phyloP scores from a whole-genome alignment of 2,329 filamentous ascomycete genomes.

The Monosporascus sp. region DNA sequence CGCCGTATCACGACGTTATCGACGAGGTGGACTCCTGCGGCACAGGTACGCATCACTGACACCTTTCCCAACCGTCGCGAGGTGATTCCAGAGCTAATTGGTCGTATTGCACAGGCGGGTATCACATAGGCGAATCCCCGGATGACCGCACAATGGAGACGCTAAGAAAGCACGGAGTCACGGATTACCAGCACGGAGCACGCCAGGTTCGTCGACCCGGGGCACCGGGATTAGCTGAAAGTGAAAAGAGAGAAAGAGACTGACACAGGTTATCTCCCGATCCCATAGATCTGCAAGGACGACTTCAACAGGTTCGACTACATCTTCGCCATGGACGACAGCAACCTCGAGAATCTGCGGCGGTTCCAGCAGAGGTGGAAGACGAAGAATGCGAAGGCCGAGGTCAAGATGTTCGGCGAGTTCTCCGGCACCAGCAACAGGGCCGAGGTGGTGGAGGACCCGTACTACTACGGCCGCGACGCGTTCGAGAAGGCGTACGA shows the following conservation, averaged over 20 bases:
- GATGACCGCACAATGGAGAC: constrained; percentile 82
- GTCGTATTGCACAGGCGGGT: constrained; percentile 51
- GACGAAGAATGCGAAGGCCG: constrained; percentile 50
- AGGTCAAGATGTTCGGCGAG: constrained; percentile 80
- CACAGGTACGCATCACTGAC: constrained; percentile 47
- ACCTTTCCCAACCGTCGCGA: background rate
- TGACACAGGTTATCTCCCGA: too few species aligned
- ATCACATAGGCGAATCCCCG: constrained; percentile 71
- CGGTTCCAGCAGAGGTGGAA: constrained; percentile 51
- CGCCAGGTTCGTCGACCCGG: constrained; percentile 53
- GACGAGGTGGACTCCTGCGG: constrained; percentile 78
- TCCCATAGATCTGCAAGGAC: constrained; percentile 42
- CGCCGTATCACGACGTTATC: constrained; percentile 55
- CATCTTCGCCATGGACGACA: constrained; percentile 88
- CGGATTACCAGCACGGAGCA: constrained; percentile 69
- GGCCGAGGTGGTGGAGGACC: constrained; percentile 74
- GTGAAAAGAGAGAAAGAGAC: too few species aligned
- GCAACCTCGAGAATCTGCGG: constrained; percentile 69
- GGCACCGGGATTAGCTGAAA: too few species aligned
- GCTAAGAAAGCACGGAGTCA: constrained; percentile 68
- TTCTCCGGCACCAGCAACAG: constrained; percentile 57
- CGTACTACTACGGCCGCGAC: constrained; percentile 82
- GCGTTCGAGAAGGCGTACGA: constrained; percentile 85
- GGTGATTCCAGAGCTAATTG: background rate
- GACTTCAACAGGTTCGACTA: constrained; percentile 90